These are phyloP conservation scores for Dictyostelium capitatum DNA, from an alignment of 78 protist genomes.

Conservation along the genomic window DNA sequence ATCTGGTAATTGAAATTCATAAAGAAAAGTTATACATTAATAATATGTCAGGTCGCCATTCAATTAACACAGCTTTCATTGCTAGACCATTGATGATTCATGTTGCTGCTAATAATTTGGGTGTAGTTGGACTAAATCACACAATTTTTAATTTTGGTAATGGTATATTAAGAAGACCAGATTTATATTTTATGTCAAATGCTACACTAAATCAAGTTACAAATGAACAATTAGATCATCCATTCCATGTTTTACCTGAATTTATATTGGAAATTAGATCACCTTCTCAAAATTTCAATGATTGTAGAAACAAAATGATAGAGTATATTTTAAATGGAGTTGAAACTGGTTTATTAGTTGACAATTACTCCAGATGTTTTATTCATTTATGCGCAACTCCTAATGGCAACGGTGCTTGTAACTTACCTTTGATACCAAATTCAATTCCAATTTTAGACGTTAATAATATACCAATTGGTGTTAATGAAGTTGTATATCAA, in stretches of 20 bases:
- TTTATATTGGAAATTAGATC: not conserved
- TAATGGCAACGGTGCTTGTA: not conserved
- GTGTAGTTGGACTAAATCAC: not conserved
- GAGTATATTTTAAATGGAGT: not conserved
- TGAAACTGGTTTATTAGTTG: not conserved
- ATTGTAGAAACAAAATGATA: not conserved
- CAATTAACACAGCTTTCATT: not conserved
- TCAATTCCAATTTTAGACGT: not conserved
- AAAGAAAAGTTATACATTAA: not conserved
- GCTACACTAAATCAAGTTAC: not conserved
- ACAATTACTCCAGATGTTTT: not conserved
- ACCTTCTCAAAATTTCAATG: not conserved
- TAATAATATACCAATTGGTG: not conserved
- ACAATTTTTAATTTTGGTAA: not conserved
- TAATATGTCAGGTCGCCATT: not conserved
- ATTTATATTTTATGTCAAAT: not conserved
- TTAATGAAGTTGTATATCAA: not conserved
- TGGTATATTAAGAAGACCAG: slow-evolving; percentile 7
- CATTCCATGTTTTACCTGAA: not conserved
- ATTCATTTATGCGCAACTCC: slow-evolving; percentile 7
- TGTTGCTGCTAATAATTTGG: not conserved
- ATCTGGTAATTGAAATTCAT: not conserved
- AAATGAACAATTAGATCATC: not conserved
- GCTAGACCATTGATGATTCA: not conserved
- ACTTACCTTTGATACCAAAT: not conserved